Percentiles rank a stretch among this genome's conserved stretches.
Conservation (phyloP, 305 asterid species). For the Nicotiana rustica region DNA sequence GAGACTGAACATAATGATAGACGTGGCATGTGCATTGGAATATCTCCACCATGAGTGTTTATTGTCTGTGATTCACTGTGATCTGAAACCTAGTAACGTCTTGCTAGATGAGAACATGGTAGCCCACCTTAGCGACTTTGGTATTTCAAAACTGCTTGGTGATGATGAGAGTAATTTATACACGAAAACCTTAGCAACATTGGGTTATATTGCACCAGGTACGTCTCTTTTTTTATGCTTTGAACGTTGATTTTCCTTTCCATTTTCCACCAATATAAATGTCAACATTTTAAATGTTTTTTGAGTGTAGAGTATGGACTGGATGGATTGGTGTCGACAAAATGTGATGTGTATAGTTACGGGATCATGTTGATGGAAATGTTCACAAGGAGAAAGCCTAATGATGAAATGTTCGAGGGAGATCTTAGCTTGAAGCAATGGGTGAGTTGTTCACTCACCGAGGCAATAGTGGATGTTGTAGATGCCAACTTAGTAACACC, state of each 20-base stretch:
- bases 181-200: too few relatives aligned
- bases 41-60: constrained; percentile 62
- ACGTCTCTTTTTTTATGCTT: background rate
- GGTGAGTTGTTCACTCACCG: background rate
- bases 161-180: too few relatives aligned
- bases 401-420: background rate
- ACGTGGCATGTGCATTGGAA: constrained; percentile 57
- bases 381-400: background rate
- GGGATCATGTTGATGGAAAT: background rate
- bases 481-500: background rate
- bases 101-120: background rate
- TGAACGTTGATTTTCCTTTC: background rate
- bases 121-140: background rate
- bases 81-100: background rate
- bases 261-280: background rate
- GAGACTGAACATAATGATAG: constrained; percentile 39
- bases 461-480: background rate
- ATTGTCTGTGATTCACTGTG: background rate
- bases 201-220: too few relatives aligned
- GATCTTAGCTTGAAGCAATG: constrained; percentile 11
- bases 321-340: background rate
- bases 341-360: background rate
- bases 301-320: background rate
- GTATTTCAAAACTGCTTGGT: too few relatives aligned
- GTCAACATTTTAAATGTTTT: background rate